phyloP scores from a whole-genome alignment of 306 rosid species.

The Prunus salicina region DNA sequence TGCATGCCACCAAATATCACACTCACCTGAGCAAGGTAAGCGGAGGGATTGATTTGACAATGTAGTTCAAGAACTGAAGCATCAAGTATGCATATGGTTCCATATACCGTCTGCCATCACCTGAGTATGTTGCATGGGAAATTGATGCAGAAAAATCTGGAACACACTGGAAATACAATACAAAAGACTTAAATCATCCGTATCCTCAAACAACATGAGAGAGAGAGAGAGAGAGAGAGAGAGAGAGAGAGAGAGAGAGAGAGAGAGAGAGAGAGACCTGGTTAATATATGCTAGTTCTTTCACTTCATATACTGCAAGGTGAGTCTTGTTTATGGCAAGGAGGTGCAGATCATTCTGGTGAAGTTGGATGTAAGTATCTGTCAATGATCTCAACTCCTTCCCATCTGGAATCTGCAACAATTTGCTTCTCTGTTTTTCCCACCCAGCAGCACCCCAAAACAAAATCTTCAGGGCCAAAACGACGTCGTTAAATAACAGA shows the following conservation, averaged over 20 bases:
- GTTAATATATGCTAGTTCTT: constrained; percentile 41
- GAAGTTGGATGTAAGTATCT: no score
- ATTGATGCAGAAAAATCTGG: constrained; percentile 54
- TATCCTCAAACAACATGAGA: neutral
- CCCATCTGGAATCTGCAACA: no score
- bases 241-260: constrained; percentile 23
- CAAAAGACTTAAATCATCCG: neutral
- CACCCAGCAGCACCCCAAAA: no score
- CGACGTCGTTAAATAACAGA: no score
- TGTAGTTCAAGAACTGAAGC: constrained; percentile 56
- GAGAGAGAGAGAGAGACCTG: constrained; percentile 36
- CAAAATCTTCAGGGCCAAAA: no score
- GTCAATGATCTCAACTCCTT: no score
- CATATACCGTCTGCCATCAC: constrained; percentile 68
- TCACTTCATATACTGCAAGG: no score
- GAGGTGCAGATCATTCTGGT: no score
- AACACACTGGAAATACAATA: constrained; percentile 45
- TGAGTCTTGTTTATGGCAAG: no score
- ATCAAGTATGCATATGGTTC: constrained; percentile 51
- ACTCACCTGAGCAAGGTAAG: constrained; percentile 36
- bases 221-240: constrained; percentile 9
- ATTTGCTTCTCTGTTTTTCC: no score
- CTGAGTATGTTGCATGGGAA: constrained; percentile 77
- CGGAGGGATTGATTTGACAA: constrained; percentile 63
- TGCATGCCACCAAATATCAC: no score